Evolutionary conservation across 345 rosid species (phyloP).

Genomic region (Citrus cavaleriei): DNA sequence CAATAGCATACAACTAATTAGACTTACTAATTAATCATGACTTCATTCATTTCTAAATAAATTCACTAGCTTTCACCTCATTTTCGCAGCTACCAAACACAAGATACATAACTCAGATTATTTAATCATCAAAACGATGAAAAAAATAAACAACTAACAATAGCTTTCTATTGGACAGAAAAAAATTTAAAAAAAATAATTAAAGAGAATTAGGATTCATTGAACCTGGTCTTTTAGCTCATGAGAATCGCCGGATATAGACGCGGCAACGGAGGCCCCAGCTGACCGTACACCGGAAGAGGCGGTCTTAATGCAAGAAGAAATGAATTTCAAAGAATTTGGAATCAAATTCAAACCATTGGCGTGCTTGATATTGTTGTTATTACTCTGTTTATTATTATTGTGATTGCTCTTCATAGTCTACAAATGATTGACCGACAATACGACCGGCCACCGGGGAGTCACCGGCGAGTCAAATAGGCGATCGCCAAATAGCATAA

Average conservation of each 20-base stretch:
- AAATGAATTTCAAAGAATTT: constrained; percentile 75
- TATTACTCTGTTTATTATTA: constrained; percentile 17
- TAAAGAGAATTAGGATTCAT: neutral
- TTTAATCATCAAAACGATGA: neutral
- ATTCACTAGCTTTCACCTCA: neutral
- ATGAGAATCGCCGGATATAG: constrained; percentile 57
- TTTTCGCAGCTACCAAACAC: constrained; percentile 14
- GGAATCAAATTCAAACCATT: constrained; percentile 45
- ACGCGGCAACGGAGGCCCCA: constrained; percentile 77
- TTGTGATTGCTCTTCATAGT: constrained; percentile 63
- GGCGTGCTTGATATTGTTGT: constrained; percentile 17
- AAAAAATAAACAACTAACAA: neutral
- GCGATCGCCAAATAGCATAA: constrained; percentile 52
- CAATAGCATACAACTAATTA: neutral
- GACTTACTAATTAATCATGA: neutral
- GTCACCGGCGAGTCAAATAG: constrained; percentile 37
- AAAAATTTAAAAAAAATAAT: neutral
- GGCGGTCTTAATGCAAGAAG: constrained; percentile 82
- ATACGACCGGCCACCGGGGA: constrained; percentile 50
- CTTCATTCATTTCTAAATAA: constrained; percentile 1
- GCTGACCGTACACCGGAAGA: constrained; percentile 95
- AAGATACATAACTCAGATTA: neutral
- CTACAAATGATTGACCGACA: constrained; percentile 10
- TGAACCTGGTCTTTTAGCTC: constrained; percentile 78
- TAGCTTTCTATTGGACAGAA: neutral